Percentiles rank a stretch among this genome's conserved stretches.
Conservation (phyloP, 805 yeast species). For the Tetrapisispora iriomotensis region DNA sequence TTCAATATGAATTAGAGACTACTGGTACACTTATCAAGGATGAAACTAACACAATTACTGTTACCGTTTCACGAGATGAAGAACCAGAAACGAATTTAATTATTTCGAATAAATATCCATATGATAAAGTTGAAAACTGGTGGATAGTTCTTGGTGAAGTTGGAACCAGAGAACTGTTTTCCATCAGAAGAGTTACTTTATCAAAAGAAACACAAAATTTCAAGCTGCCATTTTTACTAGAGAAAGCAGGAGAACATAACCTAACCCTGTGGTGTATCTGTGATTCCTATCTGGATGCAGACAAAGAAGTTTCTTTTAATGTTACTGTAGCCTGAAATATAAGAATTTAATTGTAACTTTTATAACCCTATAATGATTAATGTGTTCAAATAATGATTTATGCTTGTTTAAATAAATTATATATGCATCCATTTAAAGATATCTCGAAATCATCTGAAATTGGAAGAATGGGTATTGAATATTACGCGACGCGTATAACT, state of each 20-base stretch:
- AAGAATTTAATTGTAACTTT: too few species aligned
- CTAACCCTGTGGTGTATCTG: conserved; percentile 78
- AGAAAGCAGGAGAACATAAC: conserved; percentile 50
- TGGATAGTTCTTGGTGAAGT: conserved; percentile 81
- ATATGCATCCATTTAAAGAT: too few species aligned
- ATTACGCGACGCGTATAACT: conserved; percentile 4
- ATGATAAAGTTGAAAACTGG: conserved; percentile 51
- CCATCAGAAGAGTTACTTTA: conserved; percentile 56
- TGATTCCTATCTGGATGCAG: conserved; percentile 89
- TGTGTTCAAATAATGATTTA: too few species aligned
- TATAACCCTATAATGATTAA: too few species aligned
- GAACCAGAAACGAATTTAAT: conserved; percentile 60
- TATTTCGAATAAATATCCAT: conserved; percentile 50
- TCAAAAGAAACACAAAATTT: conserved; percentile 43
- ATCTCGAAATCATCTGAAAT: too few species aligned
- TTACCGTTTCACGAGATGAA: conserved; percentile 61
- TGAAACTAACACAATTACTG: conserved; percentile 38
- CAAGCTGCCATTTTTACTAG: conserved; percentile 45
- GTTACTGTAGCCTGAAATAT: conserved; percentile 14
- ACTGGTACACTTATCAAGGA: conserved; percentile 36
- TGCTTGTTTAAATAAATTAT: too few species aligned
- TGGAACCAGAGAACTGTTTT: conserved; percentile 50
- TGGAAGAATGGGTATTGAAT: too few species aligned
- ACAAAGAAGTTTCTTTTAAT: conserved; percentile 60
- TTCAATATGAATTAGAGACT: conserved; percentile 42